phyloP scores from a whole-genome alignment of 768 basidiomycete genomes.

The Suillus variegatus region DNA sequence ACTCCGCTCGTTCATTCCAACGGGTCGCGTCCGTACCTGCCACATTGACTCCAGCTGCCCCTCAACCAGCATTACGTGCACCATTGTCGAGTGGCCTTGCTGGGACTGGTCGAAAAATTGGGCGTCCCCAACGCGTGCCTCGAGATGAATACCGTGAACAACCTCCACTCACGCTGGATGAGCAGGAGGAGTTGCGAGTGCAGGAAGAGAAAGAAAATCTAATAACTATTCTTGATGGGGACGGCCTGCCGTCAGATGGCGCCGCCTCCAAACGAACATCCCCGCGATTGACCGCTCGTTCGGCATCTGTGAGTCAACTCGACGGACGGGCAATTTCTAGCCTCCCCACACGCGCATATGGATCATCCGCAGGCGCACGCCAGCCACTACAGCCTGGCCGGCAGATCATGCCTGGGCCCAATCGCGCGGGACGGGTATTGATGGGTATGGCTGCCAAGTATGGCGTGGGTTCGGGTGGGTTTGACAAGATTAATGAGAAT shows the following conservation, averaged over 20 bases:
- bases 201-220: conserved; percentile 45
- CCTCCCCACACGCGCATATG: conserved; percentile 34
- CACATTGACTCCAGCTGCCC: conserved; percentile 29
- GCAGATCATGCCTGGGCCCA: conserved; percentile 46
- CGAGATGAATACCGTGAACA: conserved; percentile 37
- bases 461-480: conserved; percentile 29
- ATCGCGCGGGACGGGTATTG: conserved; percentile 51
- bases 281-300: conserved; percentile 30
- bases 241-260: conserved; percentile 27
- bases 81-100: conserved; percentile 35
- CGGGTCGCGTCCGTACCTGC: conserved; percentile 68
- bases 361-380: conserved; percentile 28
- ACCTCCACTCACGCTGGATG: conserved; percentile 25
- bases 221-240: conserved; percentile 28
- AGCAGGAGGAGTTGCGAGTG: conserved; percentile 34
- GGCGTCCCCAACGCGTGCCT: conserved; percentile 38
- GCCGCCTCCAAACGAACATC: conserved; percentile 23
- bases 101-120: conserved; percentile 35
- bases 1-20: conserved; percentile 54
- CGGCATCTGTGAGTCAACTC: conserved; percentile 34
- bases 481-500: conserved; percentile 51
- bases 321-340: conserved; percentile 36
- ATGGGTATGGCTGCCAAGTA: conserved; percentile 44
- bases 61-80: conserved; percentile 28
- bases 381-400: conserved; percentile 41